phyloP scores from a whole-genome alignment of 208 protist genomes.

The Lotmaria passim region DNA sequence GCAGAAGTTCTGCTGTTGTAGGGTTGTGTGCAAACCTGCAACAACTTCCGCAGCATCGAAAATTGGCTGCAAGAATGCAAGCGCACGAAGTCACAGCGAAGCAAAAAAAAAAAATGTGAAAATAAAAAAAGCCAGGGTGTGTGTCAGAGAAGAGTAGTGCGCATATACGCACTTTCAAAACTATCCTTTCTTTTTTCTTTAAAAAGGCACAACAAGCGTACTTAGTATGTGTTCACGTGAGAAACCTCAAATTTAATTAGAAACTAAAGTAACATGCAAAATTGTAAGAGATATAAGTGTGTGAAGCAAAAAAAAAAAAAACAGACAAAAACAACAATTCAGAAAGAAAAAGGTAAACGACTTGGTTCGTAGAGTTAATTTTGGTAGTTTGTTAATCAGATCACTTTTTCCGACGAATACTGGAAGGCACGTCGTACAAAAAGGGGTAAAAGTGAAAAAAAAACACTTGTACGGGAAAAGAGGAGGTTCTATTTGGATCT shows the following conservation, averaged over 20 bases:
- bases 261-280: background rate
- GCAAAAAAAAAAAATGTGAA: conserved; percentile 6
- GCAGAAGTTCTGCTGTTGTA: background rate
- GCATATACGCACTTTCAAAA: background rate
- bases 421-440: too few species aligned
- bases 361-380: background rate
- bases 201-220: conserved; percentile 14
- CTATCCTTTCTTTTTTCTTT: too few species aligned
- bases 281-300: conserved; percentile 27
- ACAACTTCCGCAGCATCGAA: background rate
- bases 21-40: background rate
- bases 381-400: background rate
- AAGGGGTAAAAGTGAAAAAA: too few species aligned
- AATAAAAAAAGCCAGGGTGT: conserved; percentile 7
- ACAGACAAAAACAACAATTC: background rate
- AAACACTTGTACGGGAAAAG: too few species aligned
- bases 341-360: conserved; percentile 3
- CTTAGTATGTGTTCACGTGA: background rate
- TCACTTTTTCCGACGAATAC: background rate
- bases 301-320: background rate
- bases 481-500: too few species aligned
- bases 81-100: background rate
- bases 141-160: background rate
- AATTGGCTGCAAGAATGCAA: background rate
- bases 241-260: conserved; percentile 2